A percentile compares a stretch with the other conserved stretches of the same genome.
Evolutionary conservation across 2,329 filamentous ascomycete genomes (phyloP).

Genomic region (Biscogniauxia mediterranea): DNA sequence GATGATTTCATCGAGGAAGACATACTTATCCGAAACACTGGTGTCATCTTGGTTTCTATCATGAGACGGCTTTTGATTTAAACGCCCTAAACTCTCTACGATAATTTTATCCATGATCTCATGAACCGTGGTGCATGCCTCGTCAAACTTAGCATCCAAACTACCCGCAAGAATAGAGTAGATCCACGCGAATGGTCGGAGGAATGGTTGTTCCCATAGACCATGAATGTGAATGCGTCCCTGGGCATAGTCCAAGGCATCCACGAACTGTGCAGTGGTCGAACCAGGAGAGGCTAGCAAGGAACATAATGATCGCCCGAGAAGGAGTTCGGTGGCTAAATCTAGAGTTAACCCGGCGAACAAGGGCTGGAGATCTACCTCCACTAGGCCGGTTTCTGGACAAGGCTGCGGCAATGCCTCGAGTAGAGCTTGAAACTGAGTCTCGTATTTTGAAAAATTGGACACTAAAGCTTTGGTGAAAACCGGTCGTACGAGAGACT

Average conservation of each 20-base stretch:
- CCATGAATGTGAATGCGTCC: not conserved
- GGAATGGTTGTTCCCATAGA: not conserved
- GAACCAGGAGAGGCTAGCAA: slow-evolving; percentile 1
- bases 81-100: not conserved
- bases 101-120: slow-evolving; percentile 3
- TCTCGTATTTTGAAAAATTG: slow-evolving; percentile 1
- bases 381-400: slow-evolving; percentile 1
- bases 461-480: slow-evolving; percentile 2
- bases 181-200: slow-evolving; percentile 1
- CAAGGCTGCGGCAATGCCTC: slow-evolving; percentile 2
- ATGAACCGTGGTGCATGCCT: slow-evolving; percentile 3
- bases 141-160: slow-evolving; percentile 4
- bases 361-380: slow-evolving; percentile 9
- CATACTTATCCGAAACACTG: slow-evolving; percentile 5
- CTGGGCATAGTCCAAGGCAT: slow-evolving; percentile 10
- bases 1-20: slow-evolving; percentile 47
- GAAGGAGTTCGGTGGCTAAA: slow-evolving; percentile 4
- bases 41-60: not conserved
- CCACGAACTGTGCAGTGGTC: not conserved
- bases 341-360: slow-evolving; percentile 8
- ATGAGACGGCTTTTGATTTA: not conserved
- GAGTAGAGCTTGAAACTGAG: slow-evolving; percentile 8
- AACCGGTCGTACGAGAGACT: slow-evolving; percentile 4
- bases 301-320: slow-evolving; percentile 4
- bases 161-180: not conserved